A percentile compares a stretch with the other conserved stretches of the same genome.
These are phyloP conservation scores for Lachnellula arida DNA, from an alignment of 2,329 filamentous ascomycete genomes.

Conservation along the genomic window DNA sequence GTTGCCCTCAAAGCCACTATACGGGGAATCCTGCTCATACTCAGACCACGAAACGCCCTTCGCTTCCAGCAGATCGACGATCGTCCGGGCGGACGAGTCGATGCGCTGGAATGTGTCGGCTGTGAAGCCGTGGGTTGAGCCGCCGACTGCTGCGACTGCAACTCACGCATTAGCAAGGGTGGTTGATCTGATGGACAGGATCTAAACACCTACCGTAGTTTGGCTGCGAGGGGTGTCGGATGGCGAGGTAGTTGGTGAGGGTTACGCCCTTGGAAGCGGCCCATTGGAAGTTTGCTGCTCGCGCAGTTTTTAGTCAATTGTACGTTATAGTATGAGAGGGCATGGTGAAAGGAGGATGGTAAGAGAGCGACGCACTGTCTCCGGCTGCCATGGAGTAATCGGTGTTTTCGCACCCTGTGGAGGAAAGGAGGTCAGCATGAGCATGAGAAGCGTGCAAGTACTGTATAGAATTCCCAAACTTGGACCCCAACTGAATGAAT, in stretches of 20 bases:
- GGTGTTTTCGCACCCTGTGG: slow-evolving; percentile 66
- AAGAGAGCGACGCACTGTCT: slow-evolving; percentile 46
- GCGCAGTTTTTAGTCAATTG: neutral
- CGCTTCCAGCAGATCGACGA: slow-evolving; percentile 46
- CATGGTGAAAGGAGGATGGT: neutral
- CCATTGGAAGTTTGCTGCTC: slow-evolving; percentile 47
- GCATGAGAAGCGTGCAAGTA: neutral
- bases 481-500: neutral
- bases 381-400: slow-evolving; percentile 58
- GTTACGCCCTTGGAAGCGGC: slow-evolving; percentile 58
- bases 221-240: slow-evolving; percentile 69
- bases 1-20: slow-evolving; percentile 65
- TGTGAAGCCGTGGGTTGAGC: slow-evolving; percentile 65
- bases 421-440: neutral
- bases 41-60: slow-evolving; percentile 52
- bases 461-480: neutral
- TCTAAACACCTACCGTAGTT: no score
- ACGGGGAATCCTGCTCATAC: slow-evolving; percentile 75
- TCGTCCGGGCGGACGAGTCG: slow-evolving; percentile 52
- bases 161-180: no score
- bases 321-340: neutral
- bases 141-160: slow-evolving; percentile 60
- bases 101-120: slow-evolving; percentile 58
- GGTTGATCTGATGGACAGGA: no score
- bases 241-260: slow-evolving; percentile 53